These are phyloP conservation scores for Diplogelasinospora grovesii DNA, from an alignment of 495 filamentous ascomycete genomes.

Conservation along the genomic window DNA sequence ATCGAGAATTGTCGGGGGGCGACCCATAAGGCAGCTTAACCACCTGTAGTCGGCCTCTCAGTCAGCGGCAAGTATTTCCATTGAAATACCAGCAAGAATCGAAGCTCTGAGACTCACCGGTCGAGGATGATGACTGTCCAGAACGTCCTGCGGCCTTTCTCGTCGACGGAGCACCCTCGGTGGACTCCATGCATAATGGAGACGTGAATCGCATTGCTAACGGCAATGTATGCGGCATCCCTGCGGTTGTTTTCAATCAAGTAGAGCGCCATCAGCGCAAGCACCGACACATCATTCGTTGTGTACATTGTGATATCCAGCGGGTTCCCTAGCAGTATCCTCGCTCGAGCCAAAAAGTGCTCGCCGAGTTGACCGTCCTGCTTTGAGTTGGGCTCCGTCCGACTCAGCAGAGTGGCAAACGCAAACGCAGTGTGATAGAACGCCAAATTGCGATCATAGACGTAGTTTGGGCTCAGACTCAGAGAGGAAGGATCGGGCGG, in stretches of 20 bases:
- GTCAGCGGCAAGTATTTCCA: background rate
- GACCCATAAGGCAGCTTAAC: conserved; percentile 37
- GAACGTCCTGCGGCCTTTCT: conserved; percentile 29
- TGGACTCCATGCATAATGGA: conserved; percentile 32
- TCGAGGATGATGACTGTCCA: conserved; percentile 41
- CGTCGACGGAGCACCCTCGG: conserved; percentile 20
- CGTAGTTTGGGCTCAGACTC: too few species aligned
- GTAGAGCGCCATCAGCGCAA: conserved; percentile 34
- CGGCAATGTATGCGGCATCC: conserved; percentile 31
- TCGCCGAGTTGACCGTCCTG: conserved; percentile 21
- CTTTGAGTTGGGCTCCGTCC: conserved; percentile 9
- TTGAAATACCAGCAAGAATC: too few species aligned
- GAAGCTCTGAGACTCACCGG: conserved; percentile 21
- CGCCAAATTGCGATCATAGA: conserved; percentile 17
- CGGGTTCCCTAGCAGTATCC: conserved; percentile 28
- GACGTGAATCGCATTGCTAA: conserved; percentile 31
- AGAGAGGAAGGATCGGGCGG: too few species aligned
- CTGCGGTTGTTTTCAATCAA: conserved; percentile 33
- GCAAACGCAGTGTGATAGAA: conserved; percentile 27
- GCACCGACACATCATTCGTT: conserved; percentile 23
- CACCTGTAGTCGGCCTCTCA: conserved; percentile 22
- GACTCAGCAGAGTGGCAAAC: conserved; percentile 15
- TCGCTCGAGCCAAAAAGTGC: conserved; percentile 28
- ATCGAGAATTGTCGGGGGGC: conserved; percentile 29
- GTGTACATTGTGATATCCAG: conserved; percentile 26